A percentile compares a stretch with the other conserved stretches of the same genome.
These are phyloP conservation scores for Pneumocystis wakefieldiae DNA, from an alignment of 1,139 yeast species.

Conservation along the genomic window DNA sequence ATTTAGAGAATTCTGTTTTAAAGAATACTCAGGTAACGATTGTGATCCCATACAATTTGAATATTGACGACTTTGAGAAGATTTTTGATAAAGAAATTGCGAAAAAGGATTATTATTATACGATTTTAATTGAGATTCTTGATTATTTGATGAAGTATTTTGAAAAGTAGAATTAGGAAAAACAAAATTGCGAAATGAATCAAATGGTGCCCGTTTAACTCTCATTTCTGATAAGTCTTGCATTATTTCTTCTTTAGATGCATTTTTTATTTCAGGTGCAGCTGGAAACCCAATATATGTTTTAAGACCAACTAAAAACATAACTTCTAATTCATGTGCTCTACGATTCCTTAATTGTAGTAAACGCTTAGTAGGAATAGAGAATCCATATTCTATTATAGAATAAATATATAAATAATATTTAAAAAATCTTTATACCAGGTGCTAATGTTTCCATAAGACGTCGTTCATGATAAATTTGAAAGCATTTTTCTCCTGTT, in stretches of 20 bases:
- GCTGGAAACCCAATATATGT: constrained; percentile 51
- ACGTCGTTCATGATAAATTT: constrained; percentile 76
- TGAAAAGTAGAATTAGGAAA: background rate
- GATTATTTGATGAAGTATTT: background rate
- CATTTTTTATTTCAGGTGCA: constrained; percentile 32
- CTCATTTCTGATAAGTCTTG: background rate
- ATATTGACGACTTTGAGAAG: background rate
- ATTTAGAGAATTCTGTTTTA: background rate
- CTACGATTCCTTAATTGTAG: constrained; percentile 42
- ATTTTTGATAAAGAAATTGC: background rate
- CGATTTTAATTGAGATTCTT: background rate
- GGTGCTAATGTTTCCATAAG: constrained; percentile 54
- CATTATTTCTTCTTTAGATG: background rate
- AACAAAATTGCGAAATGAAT: background rate
- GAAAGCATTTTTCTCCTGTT: constrained; percentile 84
- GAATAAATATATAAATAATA: background rate
- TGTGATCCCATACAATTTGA: background rate
- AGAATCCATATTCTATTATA: constrained; percentile 31
- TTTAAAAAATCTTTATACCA: background rate
- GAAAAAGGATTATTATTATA: background rate
- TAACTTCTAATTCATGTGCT: constrained; percentile 40
- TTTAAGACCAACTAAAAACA: constrained; percentile 41
- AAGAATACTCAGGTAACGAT: background rate
- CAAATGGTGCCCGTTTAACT: background rate
- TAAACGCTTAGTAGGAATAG: constrained; percentile 21